Conservation (phyloP, 768 basidiomycete species). For the Kondoa subrosea region DNA sequence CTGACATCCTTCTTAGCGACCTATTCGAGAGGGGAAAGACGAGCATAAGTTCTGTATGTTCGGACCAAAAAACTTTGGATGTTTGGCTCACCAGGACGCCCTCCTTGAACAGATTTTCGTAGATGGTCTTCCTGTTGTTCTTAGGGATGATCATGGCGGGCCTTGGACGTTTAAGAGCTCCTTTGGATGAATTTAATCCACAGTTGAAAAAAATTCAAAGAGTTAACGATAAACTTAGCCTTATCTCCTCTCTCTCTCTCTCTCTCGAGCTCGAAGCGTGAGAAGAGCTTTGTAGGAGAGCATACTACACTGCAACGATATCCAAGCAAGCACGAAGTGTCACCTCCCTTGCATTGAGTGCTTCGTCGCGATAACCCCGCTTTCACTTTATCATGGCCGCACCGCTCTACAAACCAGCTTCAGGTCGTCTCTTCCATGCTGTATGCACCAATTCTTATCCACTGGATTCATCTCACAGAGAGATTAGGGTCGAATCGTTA, state of each 20-base stretch:
- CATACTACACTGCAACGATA: no score
- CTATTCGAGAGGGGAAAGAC: slow-evolving; percentile 41
- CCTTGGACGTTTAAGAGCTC: no score
- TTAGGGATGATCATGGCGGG: slow-evolving; percentile 80
- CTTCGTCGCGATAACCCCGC: no score
- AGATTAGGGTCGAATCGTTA: slow-evolving; percentile 64
- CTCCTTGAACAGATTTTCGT: slow-evolving; percentile 88
- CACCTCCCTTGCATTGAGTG: no score
- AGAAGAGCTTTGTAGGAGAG: no score
- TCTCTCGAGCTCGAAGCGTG: no score
- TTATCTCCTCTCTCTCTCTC: no score
- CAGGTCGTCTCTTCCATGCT: slow-evolving; percentile 59
- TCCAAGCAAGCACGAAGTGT: no score
- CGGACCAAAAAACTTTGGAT: background rate
- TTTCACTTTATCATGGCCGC: background rate
- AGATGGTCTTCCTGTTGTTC: slow-evolving; percentile 83
- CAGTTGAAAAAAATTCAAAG: no score
- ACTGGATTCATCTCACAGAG: background rate
- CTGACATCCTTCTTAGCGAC: slow-evolving; percentile 99
- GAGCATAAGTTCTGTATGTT: background rate
- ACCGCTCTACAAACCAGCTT: slow-evolving; percentile 32
- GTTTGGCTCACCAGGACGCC: slow-evolving; percentile 6
- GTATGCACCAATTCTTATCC: background rate
- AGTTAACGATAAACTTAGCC: background rate
- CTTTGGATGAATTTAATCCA: background rate